A percentile compares a stretch with the other conserved stretches of the same genome.
Evolutionary conservation across 2,329 filamentous ascomycete genomes (phyloP).

Genomic region (Colletotrichum godetiae): DNA sequence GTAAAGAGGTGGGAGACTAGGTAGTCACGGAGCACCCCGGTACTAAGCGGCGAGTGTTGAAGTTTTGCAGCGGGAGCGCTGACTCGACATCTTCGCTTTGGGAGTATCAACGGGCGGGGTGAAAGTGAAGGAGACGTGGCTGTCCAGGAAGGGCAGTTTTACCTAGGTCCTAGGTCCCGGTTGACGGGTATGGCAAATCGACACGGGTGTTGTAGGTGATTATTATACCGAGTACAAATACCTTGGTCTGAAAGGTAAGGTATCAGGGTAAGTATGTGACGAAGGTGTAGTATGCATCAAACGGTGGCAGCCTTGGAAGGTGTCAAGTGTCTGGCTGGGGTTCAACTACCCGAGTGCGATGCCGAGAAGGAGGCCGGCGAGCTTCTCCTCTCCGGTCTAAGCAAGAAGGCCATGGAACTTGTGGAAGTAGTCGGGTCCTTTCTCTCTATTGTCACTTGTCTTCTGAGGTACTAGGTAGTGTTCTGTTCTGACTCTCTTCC

Average conservation of each 20-base stretch:
- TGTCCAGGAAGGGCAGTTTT: background rate
- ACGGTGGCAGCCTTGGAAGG: conserved; percentile 2
- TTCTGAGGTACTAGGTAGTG: background rate
- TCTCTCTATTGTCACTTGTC: background rate
- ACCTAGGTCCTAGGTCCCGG: background rate
- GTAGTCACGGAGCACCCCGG: background rate
- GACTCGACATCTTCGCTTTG: conserved; percentile 12
- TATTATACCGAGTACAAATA: background rate
- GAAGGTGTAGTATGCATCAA: background rate
- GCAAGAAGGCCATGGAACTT: background rate
- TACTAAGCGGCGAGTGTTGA: background rate
- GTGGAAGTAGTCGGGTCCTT: background rate
- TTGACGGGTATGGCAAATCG: background rate
- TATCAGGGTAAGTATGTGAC: background rate
- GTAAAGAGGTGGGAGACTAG: background rate
- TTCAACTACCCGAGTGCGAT: conserved; percentile 17
- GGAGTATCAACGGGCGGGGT: conserved; percentile 21
- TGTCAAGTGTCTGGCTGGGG: background rate
- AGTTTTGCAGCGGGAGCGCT: background rate
- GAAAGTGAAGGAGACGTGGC: conserved; percentile 7
- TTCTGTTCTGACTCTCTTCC: background rate
- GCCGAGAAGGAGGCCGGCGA: conserved; percentile 20
- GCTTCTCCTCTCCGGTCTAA: background rate
- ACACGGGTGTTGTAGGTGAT: background rate
- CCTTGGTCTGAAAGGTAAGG: too few relatives aligned